These are phyloP conservation scores for Teratosphaeriaceae sp. DNA, from an alignment of 2,329 filamentous ascomycete species.

Conservation along the genomic window DNA sequence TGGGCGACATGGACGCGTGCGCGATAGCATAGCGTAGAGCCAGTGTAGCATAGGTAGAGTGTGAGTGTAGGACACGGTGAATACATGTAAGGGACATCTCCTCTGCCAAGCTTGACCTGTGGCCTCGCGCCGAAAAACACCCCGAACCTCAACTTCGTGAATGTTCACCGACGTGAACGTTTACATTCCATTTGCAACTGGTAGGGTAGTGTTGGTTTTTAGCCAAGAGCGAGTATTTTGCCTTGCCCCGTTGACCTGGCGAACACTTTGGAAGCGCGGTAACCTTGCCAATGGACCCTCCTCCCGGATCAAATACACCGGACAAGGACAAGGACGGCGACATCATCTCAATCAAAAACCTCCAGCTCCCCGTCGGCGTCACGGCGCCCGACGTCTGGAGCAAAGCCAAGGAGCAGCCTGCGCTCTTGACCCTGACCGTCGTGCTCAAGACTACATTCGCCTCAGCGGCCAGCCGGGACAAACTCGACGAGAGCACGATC, in stretches of 20 bases:
- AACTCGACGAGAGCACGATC: constrained; percentile 61
- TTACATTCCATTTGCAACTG: no score
- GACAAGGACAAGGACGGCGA: neutral
- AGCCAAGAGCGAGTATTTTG: no score
- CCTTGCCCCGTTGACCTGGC: no score
- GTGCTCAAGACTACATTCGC: constrained; percentile 50
- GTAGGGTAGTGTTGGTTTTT: no score
- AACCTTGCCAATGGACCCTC: no score
- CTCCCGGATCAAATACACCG: neutral
- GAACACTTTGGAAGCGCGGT: no score
- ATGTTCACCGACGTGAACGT: no score
- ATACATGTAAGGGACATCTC: no score
- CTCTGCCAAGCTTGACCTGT: no score
- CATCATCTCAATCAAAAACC: constrained; percentile 46
- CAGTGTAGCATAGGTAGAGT: neutral
- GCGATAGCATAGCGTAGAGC: neutral
- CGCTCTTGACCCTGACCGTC: constrained; percentile 54
- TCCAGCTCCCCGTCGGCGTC: constrained; percentile 50
- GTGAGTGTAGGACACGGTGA: no score
- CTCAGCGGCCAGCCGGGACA: constrained; percentile 52
- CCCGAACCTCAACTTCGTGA: no score
- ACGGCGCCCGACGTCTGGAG: constrained; percentile 63
- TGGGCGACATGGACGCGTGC: neutral
- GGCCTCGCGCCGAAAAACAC: no score
- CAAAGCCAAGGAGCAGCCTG: constrained; percentile 55